Base-by-base conservation (phyloP, 129 eudicot species). In the Artemisia argyi region DNA sequence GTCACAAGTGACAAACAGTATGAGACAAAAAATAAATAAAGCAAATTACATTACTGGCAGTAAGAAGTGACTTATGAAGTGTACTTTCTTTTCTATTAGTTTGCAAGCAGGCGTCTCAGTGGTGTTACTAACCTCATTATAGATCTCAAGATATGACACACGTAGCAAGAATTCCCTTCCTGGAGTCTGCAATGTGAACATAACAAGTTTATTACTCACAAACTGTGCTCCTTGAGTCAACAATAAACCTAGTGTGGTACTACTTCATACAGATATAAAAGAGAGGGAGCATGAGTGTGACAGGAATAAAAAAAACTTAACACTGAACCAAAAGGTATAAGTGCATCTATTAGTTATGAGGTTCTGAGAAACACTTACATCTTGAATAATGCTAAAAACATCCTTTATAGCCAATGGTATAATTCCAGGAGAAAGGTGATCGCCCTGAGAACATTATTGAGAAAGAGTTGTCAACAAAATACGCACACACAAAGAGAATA, bases 391-490 rank as follows among this genome's bases (percentile, higher is more conserved):
- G 88, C 97, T 94, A 87, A 94, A 94, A 55, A 90, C 97, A 79
- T 94, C 99, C 79, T 90, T 94, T 81, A 94, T 94, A 11, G 99
- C 97, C 86, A 94, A 77, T 57, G 99, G 99, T 80, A 94, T 90
- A 46, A 94, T 83, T 30, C 99, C 99, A 14, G 97, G 99, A 83
- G 88, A 84, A 79, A 60, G 76, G 76, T 94, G 97, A 88, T 94
- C 99, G 60, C 99, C 99, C 99, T 94, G 71, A 42, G 16, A 57
- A 59, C 2, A 66, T 63, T 24, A 61, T 11, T 68, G 71, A 44
- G 17, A 44, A 55, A 19, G 53, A 48, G 59, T 75, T 65, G n/a
- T 35, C 5, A 75, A 65, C 73, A 55, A 42, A 26, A 22, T 42
- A 39, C 24, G 20, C 72, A 14, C 35, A 64, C 26, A 52, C 56